Conservation (phyloP, 2,329 filamentous ascomycete species). For the Moelleriella libera region DNA sequence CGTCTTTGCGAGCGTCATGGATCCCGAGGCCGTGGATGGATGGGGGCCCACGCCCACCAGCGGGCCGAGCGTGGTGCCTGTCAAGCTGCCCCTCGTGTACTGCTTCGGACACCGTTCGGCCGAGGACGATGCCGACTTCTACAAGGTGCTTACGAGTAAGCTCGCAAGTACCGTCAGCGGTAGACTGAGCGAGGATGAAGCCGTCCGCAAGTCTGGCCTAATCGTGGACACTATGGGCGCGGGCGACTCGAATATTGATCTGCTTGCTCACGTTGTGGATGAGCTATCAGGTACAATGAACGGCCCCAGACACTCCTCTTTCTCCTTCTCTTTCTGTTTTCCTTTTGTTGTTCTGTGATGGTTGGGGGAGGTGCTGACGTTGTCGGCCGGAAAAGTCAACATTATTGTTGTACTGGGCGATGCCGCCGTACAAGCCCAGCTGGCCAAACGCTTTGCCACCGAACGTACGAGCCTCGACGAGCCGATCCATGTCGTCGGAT, state of each 20-base stretch:
- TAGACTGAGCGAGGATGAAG: conserved; percentile 61
- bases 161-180: conserved; percentile 68
- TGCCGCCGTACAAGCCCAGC: conserved; percentile 58
- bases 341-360: neutral
- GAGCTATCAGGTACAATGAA: conserved; percentile 32
- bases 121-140: conserved; percentile 59
- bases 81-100: conserved; percentile 85
- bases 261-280: conserved; percentile 60
- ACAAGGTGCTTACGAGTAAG: conserved; percentile 58
- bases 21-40: conserved; percentile 63
- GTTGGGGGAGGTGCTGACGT: too few species aligned
- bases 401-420: conserved; percentile 73
- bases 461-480: conserved; percentile 47
- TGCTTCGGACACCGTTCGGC: conserved; percentile 66
- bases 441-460: conserved; percentile 52
- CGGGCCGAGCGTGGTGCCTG: conserved; percentile 73
- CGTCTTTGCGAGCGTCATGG: conserved; percentile 77
- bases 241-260: conserved; percentile 55
- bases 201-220: conserved; percentile 59
- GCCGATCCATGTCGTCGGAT: conserved; percentile 56
- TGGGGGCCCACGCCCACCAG: conserved; percentile 88
- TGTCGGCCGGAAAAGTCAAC: conserved; percentile 41
- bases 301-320: neutral
- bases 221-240: conserved; percentile 74
- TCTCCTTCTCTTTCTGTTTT: neutral